Conservation (phyloP, 2,329 filamentous ascomycete genomes). For the Neocatenulostroma microsporum region DNA sequence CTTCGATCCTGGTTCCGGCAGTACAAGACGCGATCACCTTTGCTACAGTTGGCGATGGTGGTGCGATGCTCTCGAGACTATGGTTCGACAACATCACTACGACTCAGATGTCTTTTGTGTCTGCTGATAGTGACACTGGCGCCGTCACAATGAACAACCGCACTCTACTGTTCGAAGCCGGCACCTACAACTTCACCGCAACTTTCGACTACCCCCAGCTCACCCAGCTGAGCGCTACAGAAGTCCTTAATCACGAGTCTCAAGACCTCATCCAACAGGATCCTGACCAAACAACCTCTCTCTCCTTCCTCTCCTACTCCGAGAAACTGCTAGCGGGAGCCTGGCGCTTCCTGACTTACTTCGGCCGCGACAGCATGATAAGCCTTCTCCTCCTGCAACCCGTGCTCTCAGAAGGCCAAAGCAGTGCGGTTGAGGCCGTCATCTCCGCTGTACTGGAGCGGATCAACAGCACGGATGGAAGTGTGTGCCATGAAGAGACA, state of each 20-base stretch:
- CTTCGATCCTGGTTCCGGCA: conserved; percentile 42
- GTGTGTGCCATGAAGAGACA: conserved; percentile 57
- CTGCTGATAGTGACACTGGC: conserved; percentile 16
- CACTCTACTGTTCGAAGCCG: conserved; percentile 43
- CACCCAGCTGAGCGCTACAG: conserved; percentile 42
- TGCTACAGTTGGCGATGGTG: conserved; percentile 33
- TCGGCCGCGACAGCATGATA: conserved; percentile 59
- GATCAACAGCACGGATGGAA: conserved; percentile 53
- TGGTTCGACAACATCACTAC: conserved; percentile 59
- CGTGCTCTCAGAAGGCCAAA: conserved; percentile 49
- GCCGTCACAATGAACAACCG: conserved; percentile 36
- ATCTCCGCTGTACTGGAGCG: conserved; percentile 55
- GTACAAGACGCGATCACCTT: conserved; percentile 50
- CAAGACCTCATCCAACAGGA: conserved; percentile 40
- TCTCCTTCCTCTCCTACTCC: conserved; percentile 57
- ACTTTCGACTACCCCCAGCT: conserved; percentile 57
- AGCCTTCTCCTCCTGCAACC: conserved; percentile 51
- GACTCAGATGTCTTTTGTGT: conserved; percentile 45
- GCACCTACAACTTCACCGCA: conserved; percentile 52
- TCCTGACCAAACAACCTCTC: conserved; percentile 43
- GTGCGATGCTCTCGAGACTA: conserved; percentile 43
- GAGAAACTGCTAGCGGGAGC: conserved; percentile 57
- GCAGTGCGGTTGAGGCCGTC: conserved; percentile 53
- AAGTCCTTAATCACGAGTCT: conserved; percentile 46
- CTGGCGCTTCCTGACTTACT: conserved; percentile 61